Base-by-base conservation (phyloP, 108 stramenopile species). In the Aureococcus anophagefferens region DNA sequence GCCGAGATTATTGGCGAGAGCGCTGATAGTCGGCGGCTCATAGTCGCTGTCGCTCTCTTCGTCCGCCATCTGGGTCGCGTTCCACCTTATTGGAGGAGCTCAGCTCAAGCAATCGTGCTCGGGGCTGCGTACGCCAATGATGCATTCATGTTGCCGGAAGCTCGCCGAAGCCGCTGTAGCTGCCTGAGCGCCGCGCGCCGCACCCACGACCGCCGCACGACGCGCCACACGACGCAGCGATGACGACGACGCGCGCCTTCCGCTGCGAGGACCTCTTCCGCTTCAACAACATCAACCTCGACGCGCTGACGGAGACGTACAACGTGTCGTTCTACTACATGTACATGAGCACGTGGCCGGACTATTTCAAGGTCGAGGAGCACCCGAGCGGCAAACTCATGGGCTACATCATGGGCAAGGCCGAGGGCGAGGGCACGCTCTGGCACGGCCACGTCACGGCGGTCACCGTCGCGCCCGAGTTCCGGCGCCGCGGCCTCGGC, bases 401-500 rank as follows among this genome's bases (percentile, higher is more conserved):
- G 92, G 93, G 93, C 11, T 84, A 83, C 79, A 71, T 83, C 30
- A 79, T 83, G 77, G 81, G 83, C 14, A 82, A 82, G 73, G 88
- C 90, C 4, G 95, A 97, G 84, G 98, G 98, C 30, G 84, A 89
- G 21, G 94, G 75, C 25, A 81, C 91, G 34, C 74, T 92, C 4
- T 99, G 98, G 98, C 98, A 99, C 76, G 98, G 96, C 0, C 96
- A 99, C 75, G 98, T 99, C 18, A 95, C 95, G 25, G 95, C 96
- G 0, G 95, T 97, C 1, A 99, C 96, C 30, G 96, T 97, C 14
- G 89, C 94, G 13, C 96, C 96, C 0, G 77, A 84, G 68, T 97
- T 90, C 77, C 80, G 96, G 67, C 80, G 91, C 28, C 72, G 91
- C 37, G 96, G 93, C 62, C 71, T 97, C 62, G 98, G 95, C 33